phyloP scores from a whole-genome alignment of 805 yeast genomes.

The Candida tammaniensis region DNA sequence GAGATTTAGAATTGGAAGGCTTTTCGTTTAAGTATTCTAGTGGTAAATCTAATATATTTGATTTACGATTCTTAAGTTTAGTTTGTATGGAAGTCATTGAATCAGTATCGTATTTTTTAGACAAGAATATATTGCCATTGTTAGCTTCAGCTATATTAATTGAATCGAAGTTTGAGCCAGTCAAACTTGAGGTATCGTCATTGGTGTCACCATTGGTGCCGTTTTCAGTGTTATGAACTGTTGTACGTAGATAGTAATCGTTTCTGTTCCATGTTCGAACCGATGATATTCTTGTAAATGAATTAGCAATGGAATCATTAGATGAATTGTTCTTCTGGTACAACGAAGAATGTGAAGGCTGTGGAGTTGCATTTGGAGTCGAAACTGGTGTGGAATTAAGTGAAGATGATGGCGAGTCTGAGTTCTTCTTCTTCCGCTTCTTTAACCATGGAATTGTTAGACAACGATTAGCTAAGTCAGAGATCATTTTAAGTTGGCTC shows the following conservation, averaged over 20 bases:
- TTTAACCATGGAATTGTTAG: slow-evolving; percentile 34
- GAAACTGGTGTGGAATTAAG: slow-evolving; percentile 5
- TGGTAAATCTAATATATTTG: slow-evolving; percentile 31
- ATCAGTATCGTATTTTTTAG: slow-evolving; percentile 2
- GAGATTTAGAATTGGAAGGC: slow-evolving; percentile 7
- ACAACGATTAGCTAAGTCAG: slow-evolving; percentile 34
- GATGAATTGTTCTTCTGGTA: slow-evolving; percentile 10
- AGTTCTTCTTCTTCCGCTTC: slow-evolving; percentile 3
- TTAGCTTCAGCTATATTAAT: background rate
- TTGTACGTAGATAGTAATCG: slow-evolving; percentile 36
- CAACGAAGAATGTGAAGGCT: background rate
- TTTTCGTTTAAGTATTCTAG: slow-evolving; percentile 22
- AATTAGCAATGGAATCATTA: slow-evolving; percentile 21
- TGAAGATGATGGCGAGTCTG: slow-evolving; percentile 15
- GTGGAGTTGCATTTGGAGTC: background rate
- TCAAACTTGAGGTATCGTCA: slow-evolving; percentile 21
- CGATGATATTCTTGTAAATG: slow-evolving; percentile 32
- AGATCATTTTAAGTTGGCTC: slow-evolving; percentile 22
- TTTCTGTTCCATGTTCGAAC: slow-evolving; percentile 31
- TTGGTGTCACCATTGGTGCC: slow-evolving; percentile 19
- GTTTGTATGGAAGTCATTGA: too few species aligned
- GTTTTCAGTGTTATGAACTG: slow-evolving; percentile 20
- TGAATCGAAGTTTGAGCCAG: background rate
- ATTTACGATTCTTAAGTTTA: slow-evolving; percentile 6
- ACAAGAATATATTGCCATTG: background rate